Base-by-base conservation (phyloP, 2,329 filamentous ascomycete genomes). In the Trichophaea hybrida region DNA sequence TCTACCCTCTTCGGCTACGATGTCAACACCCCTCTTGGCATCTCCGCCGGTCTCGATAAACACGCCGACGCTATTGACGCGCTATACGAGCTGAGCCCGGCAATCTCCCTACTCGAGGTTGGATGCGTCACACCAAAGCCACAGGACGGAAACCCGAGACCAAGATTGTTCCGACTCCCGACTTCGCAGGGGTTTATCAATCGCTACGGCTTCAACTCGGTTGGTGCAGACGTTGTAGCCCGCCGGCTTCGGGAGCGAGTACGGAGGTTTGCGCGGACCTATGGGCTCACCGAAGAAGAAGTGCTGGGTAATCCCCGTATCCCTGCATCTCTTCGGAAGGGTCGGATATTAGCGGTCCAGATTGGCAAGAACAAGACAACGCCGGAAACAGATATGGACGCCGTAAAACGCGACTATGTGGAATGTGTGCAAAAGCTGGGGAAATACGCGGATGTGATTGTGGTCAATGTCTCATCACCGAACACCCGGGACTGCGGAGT, bases 281-380 rank as follows among this genome's bases (percentile, higher is more conserved):
- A 82, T 57, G 88, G 87, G 1, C 75, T 90, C 59, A 79, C 80
- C 0, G 88, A 94, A 73, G 74, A 78, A 48, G 77, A 81, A 10
- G 83, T 98, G 0, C 75, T 97, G 40, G 78, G 93, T 1, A 75
- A 96, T 38, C 78, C 93, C 67, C 95, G 0, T 88, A 88, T 0
- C 84, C 89, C 0, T 88, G 93, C n/a, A 88, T 86, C 59, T 72
- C 75, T 98, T 67, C 74, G 76, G 12, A 75, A 82, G 0, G 91
- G 90, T 12, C 82, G 85, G 61, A 75, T 96, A 60, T 77, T 98
- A 62, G 85, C 88, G 13, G 89, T 98, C 15, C 93, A 98, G 74
- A 82, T 97, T 46, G 90, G 91, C 55, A 98, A 98, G 81, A 97
- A 97, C 75, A 97, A 96, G 76, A 78, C 81, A 51, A 98, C 93